Conservation (phyloP, 1,284 basidiomycete genomes). For the Somion occarium region DNA sequence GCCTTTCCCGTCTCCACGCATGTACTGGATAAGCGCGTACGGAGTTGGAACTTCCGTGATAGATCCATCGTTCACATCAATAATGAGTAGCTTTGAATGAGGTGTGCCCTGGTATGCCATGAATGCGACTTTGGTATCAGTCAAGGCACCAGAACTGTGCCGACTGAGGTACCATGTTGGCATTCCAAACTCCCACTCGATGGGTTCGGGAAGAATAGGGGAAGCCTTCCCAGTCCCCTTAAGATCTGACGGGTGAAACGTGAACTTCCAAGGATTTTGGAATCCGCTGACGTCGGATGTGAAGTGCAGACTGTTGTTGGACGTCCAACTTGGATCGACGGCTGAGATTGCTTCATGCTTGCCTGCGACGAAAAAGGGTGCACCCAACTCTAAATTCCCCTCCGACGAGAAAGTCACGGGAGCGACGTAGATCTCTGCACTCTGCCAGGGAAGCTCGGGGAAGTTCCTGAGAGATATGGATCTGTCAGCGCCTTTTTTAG, state of each 20-base stretch:
- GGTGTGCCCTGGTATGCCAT: slow-evolving; percentile 5
- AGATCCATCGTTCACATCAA: slow-evolving; percentile 11
- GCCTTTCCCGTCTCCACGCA: slow-evolving; percentile 17
- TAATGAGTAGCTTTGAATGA: slow-evolving; percentile 7
- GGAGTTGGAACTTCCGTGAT: slow-evolving; percentile 16
- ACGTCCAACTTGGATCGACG: slow-evolving; percentile 56
- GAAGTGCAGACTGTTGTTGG: slow-evolving; percentile 56
- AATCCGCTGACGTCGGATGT: slow-evolving; percentile 66
- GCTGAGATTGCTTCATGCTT: slow-evolving; percentile 43
- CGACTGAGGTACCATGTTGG: slow-evolving; percentile 29
- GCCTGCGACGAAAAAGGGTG: slow-evolving; percentile 39
- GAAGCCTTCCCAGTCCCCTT: slow-evolving; percentile 1
- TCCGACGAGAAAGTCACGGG: slow-evolving; percentile 25
- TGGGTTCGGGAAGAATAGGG: slow-evolving; percentile 2
- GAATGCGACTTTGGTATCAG: slow-evolving; percentile 11
- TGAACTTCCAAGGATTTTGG: slow-evolving; percentile 63
- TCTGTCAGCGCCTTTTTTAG: no score
- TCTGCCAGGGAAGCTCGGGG: slow-evolving; percentile 84
- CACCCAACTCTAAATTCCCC: slow-evolving; percentile 25
- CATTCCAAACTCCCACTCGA: slow-evolving; percentile 25
- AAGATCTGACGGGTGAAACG: slow-evolving; percentile 13
- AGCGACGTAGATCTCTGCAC: slow-evolving; percentile 55
- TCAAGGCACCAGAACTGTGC: slow-evolving; percentile 7
- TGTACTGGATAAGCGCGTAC: slow-evolving; percentile 12
- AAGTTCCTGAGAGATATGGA: slow-evolving; percentile 38